These are phyloP conservation scores for Orbilia ellipsospora DNA, from an alignment of 2,329 filamentous ascomycete genomes.

Conservation along the genomic window DNA sequence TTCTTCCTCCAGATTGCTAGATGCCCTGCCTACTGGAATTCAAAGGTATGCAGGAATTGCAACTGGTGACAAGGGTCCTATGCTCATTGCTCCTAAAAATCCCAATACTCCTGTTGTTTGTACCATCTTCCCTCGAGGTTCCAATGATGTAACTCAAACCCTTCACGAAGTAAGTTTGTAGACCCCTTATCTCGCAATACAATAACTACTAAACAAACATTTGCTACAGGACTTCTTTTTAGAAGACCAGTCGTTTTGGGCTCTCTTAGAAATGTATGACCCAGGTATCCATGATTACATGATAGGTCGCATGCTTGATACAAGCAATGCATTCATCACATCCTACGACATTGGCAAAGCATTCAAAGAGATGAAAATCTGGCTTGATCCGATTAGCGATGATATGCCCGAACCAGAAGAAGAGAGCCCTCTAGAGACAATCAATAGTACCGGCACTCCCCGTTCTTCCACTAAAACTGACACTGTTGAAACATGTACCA, in stretches of 20 bases:
- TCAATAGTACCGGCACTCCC: neutral
- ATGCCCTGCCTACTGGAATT: neutral
- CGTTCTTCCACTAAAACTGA: neutral
- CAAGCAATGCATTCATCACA: conserved; percentile 60
- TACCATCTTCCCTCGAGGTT: conserved; percentile 1
- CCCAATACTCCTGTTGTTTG: conserved; percentile 20
- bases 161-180: neutral
- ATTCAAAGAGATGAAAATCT: conserved; percentile 30
- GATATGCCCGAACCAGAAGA: neutral
- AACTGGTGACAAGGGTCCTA: neutral
- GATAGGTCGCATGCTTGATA: neutral
- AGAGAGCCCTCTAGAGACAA: neutral
- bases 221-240: conserved; percentile 7
- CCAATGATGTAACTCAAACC: neutral
- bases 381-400: conserved; percentile 15
- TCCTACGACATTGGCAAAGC: conserved; percentile 13
- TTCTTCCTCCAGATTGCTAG: neutral
- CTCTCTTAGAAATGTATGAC: conserved; percentile 19
- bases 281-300: conserved; percentile 14
- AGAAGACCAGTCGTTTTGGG: conserved; percentile 43
- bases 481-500: neutral
- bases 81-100: neutral
- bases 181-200: neutral
- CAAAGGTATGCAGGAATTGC: neutral
- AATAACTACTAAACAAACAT: neutral